Evolutionary conservation across 148 eudicot genomes (phyloP), one percentile per base, ranked within the genome.

Genomic region (Tetragonia tetragonoides): DNA sequence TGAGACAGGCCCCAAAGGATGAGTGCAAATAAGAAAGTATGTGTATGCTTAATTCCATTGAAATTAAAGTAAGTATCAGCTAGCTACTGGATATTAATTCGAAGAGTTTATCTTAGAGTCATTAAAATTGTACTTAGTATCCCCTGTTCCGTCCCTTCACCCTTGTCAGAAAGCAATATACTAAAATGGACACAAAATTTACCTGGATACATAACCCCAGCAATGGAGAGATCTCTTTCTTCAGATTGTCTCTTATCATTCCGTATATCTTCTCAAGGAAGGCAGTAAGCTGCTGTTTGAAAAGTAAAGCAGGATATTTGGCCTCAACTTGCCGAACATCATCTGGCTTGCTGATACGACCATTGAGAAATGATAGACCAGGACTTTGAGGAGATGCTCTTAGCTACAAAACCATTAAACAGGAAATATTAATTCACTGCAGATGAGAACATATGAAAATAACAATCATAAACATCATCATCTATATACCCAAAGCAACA

Each of bases 221-320:
- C 87, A 93, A 77, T 4, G 99, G 97, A 76, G 99, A 91, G 54
- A 95, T 95, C 83, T 95, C 98, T 85, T 91, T 95, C 87, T 95
- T 95, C 11, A 95, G 84, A 85, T 93, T 95, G 81, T 95, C 99
- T 77, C 99, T 87, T 78, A 95, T 95, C 95, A 95, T 87, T 78
- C 99, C 99, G 72, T 95, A 95, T 82, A 95, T 89, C 84, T 95
- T 95, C 87, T 95, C 99, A 63, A 95, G 95, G 87, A 89, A 95
- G 61, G 99, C 99, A 83, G 97, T 93, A 28, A 95, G 93, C 77
- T 95, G 99, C 86, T 95, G 99, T 81, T 95, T 95, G 79, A 95
- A 95, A 73, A 95, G 84, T 84, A 95, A 86, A 74, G 99, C 99
- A 56, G 99, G 99, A 87, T 95, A 95, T 78, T 95, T 95, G 82